phyloP scores from a whole-genome alignment of 768 basidiomycete genomes.

The Guyanaporus albipodus region DNA sequence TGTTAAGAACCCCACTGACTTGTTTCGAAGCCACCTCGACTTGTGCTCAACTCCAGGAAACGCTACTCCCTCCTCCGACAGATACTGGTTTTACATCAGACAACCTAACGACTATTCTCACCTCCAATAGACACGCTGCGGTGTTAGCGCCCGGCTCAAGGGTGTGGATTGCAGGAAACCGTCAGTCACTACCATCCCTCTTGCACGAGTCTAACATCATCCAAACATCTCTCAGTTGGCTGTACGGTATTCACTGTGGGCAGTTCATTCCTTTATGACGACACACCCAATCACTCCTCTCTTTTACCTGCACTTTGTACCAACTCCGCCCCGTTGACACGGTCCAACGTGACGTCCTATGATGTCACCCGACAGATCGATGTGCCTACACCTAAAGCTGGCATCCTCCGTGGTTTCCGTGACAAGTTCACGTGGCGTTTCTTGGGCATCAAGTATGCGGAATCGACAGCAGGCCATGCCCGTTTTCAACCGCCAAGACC shows the following conservation, averaged over 20 bases:
- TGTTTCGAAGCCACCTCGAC: neutral
- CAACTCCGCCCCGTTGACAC: constrained; percentile 20
- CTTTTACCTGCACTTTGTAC: constrained; percentile 14
- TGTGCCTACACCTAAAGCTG: constrained; percentile 12
- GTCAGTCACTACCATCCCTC: neutral
- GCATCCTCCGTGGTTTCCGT: constrained; percentile 17
- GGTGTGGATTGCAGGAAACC: constrained; percentile 7
- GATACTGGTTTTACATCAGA: neutral
- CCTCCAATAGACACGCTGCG: constrained; percentile 9
- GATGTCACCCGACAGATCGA: constrained; percentile 15
- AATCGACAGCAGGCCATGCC: constrained; percentile 1
- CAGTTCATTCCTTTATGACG: neutral
- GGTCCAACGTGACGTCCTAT: constrained; percentile 15
- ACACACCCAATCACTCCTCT: neutral
- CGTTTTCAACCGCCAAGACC: constrained; percentile 14
- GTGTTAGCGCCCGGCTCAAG: neutral
- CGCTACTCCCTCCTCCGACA: neutral
- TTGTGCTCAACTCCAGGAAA: constrained; percentile 9
- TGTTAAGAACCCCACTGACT: constrained; percentile 1
- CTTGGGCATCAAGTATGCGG: constrained; percentile 14
- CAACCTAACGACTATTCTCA: constrained; percentile 2
- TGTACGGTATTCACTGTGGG: constrained; percentile 1
- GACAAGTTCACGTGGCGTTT: constrained; percentile 20
- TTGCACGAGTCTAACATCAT: no score
- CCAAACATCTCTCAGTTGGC: neutral